Base-by-base conservation (phyloP, 495 filamentous ascomycete species). In the Trypethelium eluteriae region DNA sequence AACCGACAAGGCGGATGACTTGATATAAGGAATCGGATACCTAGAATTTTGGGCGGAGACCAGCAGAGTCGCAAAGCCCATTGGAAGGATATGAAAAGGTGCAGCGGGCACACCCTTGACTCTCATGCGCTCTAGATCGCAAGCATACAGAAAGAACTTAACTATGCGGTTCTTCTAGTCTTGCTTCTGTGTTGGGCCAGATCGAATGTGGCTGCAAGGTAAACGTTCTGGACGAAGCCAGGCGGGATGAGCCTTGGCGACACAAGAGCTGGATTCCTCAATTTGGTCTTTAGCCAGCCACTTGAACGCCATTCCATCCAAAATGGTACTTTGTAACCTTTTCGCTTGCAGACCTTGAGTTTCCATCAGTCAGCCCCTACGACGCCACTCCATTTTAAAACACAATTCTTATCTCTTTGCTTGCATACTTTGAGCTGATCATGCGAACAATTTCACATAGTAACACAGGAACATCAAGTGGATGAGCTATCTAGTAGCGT, bases 221-320 rank as follows among this genome's bases (percentile, higher is more conserved):
- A 39, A 32, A 59, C 53, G 32, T 59, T 59, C 53, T 59, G 53
- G 53, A 59, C 53, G 53, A 59, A 59, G 53, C 53, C 53, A 59
- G 25, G 32, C 53, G 53, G 53, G 25, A 59, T 59, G 2, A 53
- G 49, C 2, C 5, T 53, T 53, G 16, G n/a, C n/a, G 0, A 14
- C 53, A 59, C 32, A 32, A 36, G 53, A 59, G 53, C 53, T 59
- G 2, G 2, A 59, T 35, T 59, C 4, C 53, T 53, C 49, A 53
- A 53, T 53, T 53, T 53, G n/a, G 49, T 18, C 49, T 59, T 59
- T 2, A 59, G 53, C 53, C 32, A 59, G 53, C 53, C 53, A 59
- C 53, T 59, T 59, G 25, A 59, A 59, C 53, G 53, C 53, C 53
- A 59, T 59, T 59, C 53, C 18, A 36, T 34, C 53, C 53, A 59